phyloP scores from a whole-genome alignment of 2,329 filamentous ascomycete genomes.

The Diplodia intermedia region DNA sequence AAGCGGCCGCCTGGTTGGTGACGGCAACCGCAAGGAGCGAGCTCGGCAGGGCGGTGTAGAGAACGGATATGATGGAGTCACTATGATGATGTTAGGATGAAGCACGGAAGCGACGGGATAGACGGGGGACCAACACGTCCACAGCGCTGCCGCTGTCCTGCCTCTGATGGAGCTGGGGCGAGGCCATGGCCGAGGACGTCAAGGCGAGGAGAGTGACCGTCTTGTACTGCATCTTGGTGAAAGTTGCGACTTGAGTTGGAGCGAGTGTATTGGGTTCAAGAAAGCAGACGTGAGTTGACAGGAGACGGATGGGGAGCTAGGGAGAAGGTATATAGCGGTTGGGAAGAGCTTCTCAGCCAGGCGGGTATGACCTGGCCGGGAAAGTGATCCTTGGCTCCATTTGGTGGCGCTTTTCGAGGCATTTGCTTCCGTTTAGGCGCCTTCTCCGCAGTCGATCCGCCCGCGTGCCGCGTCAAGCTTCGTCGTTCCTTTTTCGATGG shows the following conservation, averaged over 20 bases:
- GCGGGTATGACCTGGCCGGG: background rate
- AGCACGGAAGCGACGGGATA: too few relatives aligned
- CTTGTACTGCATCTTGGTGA: constrained; percentile 43
- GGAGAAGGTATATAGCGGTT: constrained; percentile 4
- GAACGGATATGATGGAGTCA: constrained; percentile 38
- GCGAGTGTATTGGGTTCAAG: constrained; percentile 1
- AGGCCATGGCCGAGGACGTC: constrained; percentile 38
- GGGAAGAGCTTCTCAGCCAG: constrained; percentile 22
- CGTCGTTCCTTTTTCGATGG: constrained; percentile 12
- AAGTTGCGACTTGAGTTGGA: background rate
- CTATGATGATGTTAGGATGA: background rate
- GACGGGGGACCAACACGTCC: background rate
- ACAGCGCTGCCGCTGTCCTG: constrained; percentile 14
- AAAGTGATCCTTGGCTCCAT: constrained; percentile 7
- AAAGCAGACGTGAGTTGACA: constrained; percentile 5
- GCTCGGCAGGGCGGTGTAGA: constrained; percentile 54
- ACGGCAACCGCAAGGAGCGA: constrained; percentile 50
- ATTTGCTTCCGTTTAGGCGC: constrained; percentile 13
- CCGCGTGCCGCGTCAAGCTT: constrained; percentile 15
- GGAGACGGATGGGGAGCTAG: constrained; percentile 16
- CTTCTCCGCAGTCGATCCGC: constrained; percentile 26
- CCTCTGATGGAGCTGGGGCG: constrained; percentile 16
- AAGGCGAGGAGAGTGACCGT: constrained; percentile 41
- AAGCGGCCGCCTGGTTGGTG: constrained; percentile 52
- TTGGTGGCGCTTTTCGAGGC: constrained; percentile 11